Evolutionary conservation across 176 grass and related monocot species (phyloP).

Genomic region (Triticum monococcum): DNA sequence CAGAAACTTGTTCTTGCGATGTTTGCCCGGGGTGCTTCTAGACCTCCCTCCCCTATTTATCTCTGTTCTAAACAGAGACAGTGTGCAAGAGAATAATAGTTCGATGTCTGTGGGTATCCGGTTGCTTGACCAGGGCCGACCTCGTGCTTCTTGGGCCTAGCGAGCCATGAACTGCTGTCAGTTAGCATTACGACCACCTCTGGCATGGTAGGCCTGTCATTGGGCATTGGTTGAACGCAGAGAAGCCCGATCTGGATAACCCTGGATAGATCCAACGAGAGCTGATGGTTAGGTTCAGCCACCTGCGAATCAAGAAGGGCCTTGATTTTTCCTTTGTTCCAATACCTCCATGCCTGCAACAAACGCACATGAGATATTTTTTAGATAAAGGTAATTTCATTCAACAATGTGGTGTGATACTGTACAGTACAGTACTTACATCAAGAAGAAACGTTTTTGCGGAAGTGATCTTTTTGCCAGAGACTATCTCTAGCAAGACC

Average conservation of each 20-base stretch:
- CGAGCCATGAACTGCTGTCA: neutral
- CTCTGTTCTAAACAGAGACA: too few relatives aligned
- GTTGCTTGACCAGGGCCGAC: neutral
- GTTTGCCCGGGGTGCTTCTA: too few relatives aligned
- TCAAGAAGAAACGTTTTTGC: neutral
- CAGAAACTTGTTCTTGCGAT: too few relatives aligned
- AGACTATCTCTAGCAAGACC: neutral
- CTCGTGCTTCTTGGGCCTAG: slow-evolving; percentile 10
- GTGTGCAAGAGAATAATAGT: too few relatives aligned
- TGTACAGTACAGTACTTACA: neutral
- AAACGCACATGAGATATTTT: too few relatives aligned
- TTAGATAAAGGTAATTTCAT: too few relatives aligned
- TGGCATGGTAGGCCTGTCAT: slow-evolving; percentile 43
- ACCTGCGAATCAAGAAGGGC: slow-evolving; percentile 24
- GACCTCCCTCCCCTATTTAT: too few relatives aligned
- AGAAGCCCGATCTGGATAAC: slow-evolving; percentile 52
- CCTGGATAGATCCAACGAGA: neutral
- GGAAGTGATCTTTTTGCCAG: neutral
- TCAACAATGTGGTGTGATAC: too few relatives aligned
- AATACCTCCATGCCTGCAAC: slow-evolving; percentile 34
- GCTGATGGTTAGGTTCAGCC: neutral
- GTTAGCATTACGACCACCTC: slow-evolving; percentile 36
- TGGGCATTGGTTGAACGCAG: slow-evolving; percentile 43
- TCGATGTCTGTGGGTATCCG: too few relatives aligned
- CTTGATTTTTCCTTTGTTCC: neutral